A percentile compares a stretch with the other conserved stretches of the same genome.
These are phyloP conservation scores for Dacryopinax spathularia DNA, from an alignment of 768 basidiomycete genomes.

Conservation along the genomic window DNA sequence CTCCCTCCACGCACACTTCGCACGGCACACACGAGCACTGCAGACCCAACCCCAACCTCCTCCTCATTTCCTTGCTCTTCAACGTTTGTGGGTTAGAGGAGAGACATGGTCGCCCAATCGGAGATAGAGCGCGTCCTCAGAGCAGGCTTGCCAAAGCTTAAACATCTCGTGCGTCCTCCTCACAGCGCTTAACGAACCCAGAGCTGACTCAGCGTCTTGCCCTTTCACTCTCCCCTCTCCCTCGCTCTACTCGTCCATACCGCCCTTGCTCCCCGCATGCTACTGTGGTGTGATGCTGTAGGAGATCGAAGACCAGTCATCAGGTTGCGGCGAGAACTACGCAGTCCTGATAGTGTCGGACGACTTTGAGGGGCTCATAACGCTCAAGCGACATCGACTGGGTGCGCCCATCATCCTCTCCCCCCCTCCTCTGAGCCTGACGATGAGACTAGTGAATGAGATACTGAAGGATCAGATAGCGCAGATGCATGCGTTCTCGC, in stretches of 20 bases:
- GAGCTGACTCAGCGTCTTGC: not conserved
- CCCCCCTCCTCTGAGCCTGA: not conserved
- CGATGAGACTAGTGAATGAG: slow-evolving; percentile 47
- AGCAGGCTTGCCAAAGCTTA: slow-evolving; percentile 40
- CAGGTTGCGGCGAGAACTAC: slow-evolving; percentile 70
- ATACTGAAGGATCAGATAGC: slow-evolving; percentile 58
- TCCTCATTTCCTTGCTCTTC: not conserved
- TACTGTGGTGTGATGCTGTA: too few relatives aligned
- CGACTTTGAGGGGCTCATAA: slow-evolving; percentile 67
- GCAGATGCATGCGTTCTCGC: slow-evolving; percentile 77
- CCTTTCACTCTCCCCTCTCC: not conserved
- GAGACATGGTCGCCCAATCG: slow-evolving; percentile 20
- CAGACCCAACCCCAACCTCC: not conserved
- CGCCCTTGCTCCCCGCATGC: too few relatives aligned
- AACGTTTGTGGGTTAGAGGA: too few relatives aligned
- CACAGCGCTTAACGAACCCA: too few relatives aligned
- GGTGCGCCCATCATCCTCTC: slow-evolving; percentile 30
- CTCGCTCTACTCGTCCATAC: too few relatives aligned
- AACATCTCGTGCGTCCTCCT: slow-evolving; percentile 31
- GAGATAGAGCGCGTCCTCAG: slow-evolving; percentile 31
- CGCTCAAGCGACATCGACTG: slow-evolving; percentile 59
- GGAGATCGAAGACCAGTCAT: slow-evolving; percentile 63
- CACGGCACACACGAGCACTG: not conserved
- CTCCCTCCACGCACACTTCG: not conserved
- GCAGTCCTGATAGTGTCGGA: slow-evolving; percentile 60